Percentiles rank a stretch among this genome's conserved stretches.
Evolutionary conservation across 2,329 filamentous ascomycete genomes (phyloP).

Genomic region (Hirsutella rhossiliensis): DNA sequence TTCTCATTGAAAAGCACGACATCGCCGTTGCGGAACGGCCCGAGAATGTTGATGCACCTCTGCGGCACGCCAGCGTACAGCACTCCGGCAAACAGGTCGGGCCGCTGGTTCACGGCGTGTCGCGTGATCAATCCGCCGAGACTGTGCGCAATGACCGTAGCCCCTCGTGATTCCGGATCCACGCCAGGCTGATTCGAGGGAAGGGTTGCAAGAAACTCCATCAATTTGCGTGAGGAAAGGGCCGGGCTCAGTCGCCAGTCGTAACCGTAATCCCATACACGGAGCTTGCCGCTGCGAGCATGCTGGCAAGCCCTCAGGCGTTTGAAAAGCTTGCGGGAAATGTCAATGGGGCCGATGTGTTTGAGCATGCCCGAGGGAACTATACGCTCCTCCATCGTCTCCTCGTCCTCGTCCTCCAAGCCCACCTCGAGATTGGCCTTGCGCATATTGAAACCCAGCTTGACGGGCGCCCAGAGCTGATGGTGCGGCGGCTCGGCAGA

Average conservation of each 20-base stretch:
- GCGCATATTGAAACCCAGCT: slow-evolving; percentile 80
- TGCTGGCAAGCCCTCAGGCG: slow-evolving; percentile 65
- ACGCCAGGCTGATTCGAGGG: slow-evolving; percentile 57
- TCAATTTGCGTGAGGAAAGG: slow-evolving; percentile 59
- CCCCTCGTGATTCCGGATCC: slow-evolving; percentile 48
- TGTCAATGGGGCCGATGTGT: slow-evolving; percentile 84
- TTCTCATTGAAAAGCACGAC: slow-evolving; percentile 81
- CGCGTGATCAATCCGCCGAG: slow-evolving; percentile 80
- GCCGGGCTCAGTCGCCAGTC: slow-evolving; percentile 86
- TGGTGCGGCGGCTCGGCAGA: slow-evolving; percentile 71
- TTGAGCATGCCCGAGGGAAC: slow-evolving; percentile 81
- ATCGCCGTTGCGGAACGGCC: slow-evolving; percentile 83
- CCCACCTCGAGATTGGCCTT: slow-evolving; percentile 89
- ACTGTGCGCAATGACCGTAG: slow-evolving; percentile 74
- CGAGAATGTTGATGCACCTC: slow-evolving; percentile 82
- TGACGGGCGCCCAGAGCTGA: slow-evolving; percentile 91
- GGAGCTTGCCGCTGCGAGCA: slow-evolving; percentile 54
- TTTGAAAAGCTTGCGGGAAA: slow-evolving; percentile 71
- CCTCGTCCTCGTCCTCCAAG: slow-evolving; percentile 69
- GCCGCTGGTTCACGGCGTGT: slow-evolving; percentile 74
- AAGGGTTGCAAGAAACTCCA: slow-evolving; percentile 58
- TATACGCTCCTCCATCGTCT: slow-evolving; percentile 70
- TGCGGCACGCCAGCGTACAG: slow-evolving; percentile 78
- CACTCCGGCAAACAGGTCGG: slow-evolving; percentile 76
- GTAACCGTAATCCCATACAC: slow-evolving; percentile 85